Evolutionary conservation across 352 stramenopile genomes (phyloP).

Genomic region (Phytopythium helicoides): DNA sequence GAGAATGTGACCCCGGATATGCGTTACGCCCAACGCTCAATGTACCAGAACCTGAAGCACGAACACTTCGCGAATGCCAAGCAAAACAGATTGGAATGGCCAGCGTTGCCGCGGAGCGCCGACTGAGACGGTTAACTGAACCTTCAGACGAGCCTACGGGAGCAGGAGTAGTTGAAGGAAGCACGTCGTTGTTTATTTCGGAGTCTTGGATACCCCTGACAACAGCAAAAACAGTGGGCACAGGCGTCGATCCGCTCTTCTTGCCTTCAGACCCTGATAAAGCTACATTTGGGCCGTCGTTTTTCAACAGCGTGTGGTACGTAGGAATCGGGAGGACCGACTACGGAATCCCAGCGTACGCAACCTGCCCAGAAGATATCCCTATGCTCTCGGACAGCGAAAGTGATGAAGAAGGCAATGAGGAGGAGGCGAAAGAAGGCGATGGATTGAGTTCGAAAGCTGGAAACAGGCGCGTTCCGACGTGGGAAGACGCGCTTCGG

Average conservation of each 20-base stretch:
- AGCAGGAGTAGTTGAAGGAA: neutral
- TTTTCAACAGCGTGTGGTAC: constrained; percentile 50
- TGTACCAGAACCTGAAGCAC: constrained; percentile 36
- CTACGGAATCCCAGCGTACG: constrained; percentile 30
- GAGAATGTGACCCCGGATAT: constrained; percentile 55
- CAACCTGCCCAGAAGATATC: constrained; percentile 34
- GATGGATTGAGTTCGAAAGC: neutral
- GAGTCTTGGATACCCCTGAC: constrained; percentile 15
- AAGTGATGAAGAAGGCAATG: constrained; percentile 37
- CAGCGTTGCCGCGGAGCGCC: constrained; percentile 24
- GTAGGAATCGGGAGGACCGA: constrained; percentile 12
- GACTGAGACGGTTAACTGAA: neutral
- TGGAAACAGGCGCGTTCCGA: constrained; percentile 5
- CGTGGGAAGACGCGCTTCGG: constrained; percentile 29
- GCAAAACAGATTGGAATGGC: constrained; percentile 38
- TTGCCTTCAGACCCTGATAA: neutral
- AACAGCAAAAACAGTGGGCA: constrained; percentile 15
- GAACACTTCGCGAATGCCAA: constrained; percentile 28
- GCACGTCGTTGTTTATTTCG: constrained; percentile 16
- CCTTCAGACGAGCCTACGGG: too few species aligned
- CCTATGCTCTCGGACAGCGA: constrained; percentile 72
- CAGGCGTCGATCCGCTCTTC: constrained; percentile 1
- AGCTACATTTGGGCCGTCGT: constrained; percentile 1
- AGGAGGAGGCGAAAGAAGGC: neutral
- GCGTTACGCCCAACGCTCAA: constrained; percentile 45